A percentile compares a stretch with the other conserved stretches of the same genome.
Conservation (phyloP, 2,329 filamentous ascomycete genomes). For the Verticillium dahliae region DNA sequence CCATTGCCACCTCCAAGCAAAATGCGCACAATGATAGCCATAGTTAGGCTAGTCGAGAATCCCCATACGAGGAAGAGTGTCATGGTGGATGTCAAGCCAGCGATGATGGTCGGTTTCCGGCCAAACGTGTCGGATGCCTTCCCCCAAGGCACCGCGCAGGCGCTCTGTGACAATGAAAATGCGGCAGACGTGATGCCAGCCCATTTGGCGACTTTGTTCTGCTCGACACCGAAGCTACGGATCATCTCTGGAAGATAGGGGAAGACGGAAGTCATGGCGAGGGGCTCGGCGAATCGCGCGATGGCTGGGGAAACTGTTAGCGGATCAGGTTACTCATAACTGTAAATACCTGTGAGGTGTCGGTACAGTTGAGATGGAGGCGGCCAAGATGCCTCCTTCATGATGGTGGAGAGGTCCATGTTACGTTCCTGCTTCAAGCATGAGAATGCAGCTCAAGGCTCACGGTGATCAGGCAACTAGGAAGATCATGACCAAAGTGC, state of each 20-base stretch:
- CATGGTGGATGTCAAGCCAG: constrained; percentile 74
- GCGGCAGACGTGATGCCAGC: constrained; percentile 67
- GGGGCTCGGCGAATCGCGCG: constrained; percentile 71
- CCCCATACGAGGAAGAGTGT: constrained; percentile 75
- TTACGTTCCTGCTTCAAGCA: not conserved
- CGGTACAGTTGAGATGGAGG: not conserved
- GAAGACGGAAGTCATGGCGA: constrained; percentile 65
- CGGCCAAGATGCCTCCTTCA: not conserved
- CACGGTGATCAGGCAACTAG: constrained; percentile 10
- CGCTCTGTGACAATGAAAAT: constrained; percentile 66
- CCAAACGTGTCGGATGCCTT: constrained; percentile 71
- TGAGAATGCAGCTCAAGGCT: constrained; percentile 1
- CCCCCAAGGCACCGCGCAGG: constrained; percentile 70
- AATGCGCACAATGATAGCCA: constrained; percentile 72
- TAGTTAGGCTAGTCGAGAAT: constrained; percentile 68
- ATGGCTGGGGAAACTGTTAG: constrained; percentile 46
- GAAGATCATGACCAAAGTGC: constrained; percentile 7
- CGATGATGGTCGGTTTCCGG: constrained; percentile 74
- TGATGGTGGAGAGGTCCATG: not conserved
- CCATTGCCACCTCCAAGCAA: constrained; percentile 82
- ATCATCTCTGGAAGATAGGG: constrained; percentile 78
- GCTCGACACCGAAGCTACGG: constrained; percentile 64
- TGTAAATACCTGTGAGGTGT: not conserved
- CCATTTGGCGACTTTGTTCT: constrained; percentile 71
- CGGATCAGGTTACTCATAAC: not conserved